Percentiles rank a stretch among this genome's conserved stretches.
Evolutionary conservation across 805 yeast genomes (phyloP).

Genomic region (Ogataea paraovalis): DNA sequence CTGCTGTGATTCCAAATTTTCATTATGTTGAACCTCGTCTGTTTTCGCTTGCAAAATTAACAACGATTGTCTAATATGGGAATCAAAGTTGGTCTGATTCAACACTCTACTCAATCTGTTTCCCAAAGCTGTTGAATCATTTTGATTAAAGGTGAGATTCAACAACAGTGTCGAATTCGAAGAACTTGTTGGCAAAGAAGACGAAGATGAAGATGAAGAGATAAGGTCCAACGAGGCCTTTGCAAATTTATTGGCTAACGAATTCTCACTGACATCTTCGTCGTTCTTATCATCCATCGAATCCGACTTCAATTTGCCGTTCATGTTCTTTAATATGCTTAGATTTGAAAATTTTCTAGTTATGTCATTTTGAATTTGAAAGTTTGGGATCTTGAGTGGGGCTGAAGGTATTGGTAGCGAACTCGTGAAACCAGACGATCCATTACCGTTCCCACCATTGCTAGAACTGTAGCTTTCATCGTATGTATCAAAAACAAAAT

Average conservation of each 20-base stretch:
- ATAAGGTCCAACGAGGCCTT: constrained; percentile 39
- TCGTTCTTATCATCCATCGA: constrained; percentile 2
- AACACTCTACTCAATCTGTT: constrained; percentile 48
- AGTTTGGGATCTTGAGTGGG: constrained; percentile 35
- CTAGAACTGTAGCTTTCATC: constrained; percentile 10
- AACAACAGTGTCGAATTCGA: constrained; percentile 1
- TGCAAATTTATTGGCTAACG: constrained; percentile 46
- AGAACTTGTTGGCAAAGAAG: constrained; percentile 1
- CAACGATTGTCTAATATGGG: constrained; percentile 30
- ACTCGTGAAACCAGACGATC: constrained; percentile 4
- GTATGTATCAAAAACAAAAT: constrained; percentile 27
- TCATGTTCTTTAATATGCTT: constrained; percentile 28
- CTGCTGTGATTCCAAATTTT: neutral
- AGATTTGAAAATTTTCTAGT: constrained; percentile 35
- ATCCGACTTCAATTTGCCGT: constrained; percentile 9
- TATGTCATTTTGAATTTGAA: constrained; percentile 33
- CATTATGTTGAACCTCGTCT: constrained; percentile 18
- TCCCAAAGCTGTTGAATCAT: constrained; percentile 29
- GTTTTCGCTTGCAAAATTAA: constrained; percentile 25
- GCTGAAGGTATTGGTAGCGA: constrained; percentile 36
- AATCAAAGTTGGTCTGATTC: constrained; percentile 40
- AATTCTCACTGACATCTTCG: constrained; percentile 9
- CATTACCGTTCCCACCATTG: neutral
- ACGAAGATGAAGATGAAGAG: constrained; percentile 2
- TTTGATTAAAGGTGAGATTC: constrained; percentile 5